Percentiles rank a stretch among this genome's conserved stretches.
phyloP scores from a whole-genome alignment of 1,139 yeast species.

The Kodamaea fungicola region DNA sequence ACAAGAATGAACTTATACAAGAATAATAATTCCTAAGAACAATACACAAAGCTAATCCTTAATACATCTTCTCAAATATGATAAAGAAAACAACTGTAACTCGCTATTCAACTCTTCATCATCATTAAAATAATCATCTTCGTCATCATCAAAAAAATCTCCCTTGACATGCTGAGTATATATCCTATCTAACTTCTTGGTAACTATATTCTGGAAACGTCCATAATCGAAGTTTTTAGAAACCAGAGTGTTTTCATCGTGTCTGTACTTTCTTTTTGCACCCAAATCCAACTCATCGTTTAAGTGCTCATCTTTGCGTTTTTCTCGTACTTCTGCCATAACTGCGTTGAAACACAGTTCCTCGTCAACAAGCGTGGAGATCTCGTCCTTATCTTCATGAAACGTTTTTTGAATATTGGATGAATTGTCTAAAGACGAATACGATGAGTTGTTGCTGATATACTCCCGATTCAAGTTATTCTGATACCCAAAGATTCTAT shows the following conservation, averaged over 20 bases:
- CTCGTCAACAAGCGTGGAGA: conserved; percentile 30
- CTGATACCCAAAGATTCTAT: conserved; percentile 37
- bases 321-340: conserved; percentile 23
- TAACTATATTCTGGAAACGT: conserved; percentile 24
- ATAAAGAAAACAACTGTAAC: conserved; percentile 26
- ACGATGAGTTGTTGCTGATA: conserved; percentile 41
- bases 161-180: conserved; percentile 18
- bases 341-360: conserved; percentile 30
- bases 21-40: no score
- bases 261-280: conserved; percentile 1
- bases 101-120: conserved; percentile 19
- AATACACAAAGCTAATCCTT: conserved; percentile 12
- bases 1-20: no score
- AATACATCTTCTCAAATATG: conserved; percentile 30
- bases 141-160: conserved; percentile 10
- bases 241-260: not conserved
- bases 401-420: conserved; percentile 38
- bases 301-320: conserved; percentile 4
- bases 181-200: conserved; percentile 21
- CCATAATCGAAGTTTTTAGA: conserved; percentile 24
- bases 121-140: conserved; percentile 7
- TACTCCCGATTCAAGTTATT: conserved; percentile 40
- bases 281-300: conserved; percentile 4
- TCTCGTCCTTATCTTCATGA: conserved; percentile 44
- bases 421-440: conserved; percentile 36